Base-by-base conservation (phyloP, 768 basidiomycete genomes). In the Solioccasus polychromus region DNA sequence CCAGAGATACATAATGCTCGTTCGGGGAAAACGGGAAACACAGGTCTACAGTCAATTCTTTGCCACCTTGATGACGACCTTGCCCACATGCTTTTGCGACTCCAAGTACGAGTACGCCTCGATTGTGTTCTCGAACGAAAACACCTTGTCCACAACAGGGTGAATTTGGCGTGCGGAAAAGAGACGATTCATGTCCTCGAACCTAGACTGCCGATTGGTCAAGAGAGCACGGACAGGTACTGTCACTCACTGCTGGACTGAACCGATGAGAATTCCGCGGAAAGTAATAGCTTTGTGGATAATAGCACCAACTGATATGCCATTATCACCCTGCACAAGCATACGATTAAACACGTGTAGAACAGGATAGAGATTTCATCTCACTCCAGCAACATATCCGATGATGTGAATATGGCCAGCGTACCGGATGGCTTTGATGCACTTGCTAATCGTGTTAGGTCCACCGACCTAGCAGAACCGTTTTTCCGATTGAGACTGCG, bases 401-500 rank as follows among this genome's bases (percentile, higher is more conserved):
- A 85, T 79, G 23, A 75, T 47, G 46, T 76, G 67, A 34, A 81
- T 56, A 3, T 66, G 66, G 2, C 80, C 79, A 2, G 68, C 74
- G 19, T 67, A 57, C 46, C 66, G 60, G 25, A 70, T 56, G 1
- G 73, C 61, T 15, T 63, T 65, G 28, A 75, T 59, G 3, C 71
- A 74, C 47, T 75, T 75, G 8, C 50, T 40, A 15, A 83, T 61
- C 8, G 80, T 82, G 9, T 73, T 73, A 7, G 70, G 44, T 3
- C 82, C 80, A 11, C 81, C 78, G 23, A 83, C 77, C 73, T 82
- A n/a, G n/a, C n/a, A n/a, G n/a, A n/a, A n/a, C n/a, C n/a, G n/a
- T n/a, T n/a, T n/a, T n/a, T n/a, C n/a, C 2, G 9, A 14, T 18
- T 7, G 23, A 9, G 32, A 10, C 12, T n/a, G n/a, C n/a, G n/a